These are phyloP conservation scores for Serendipita sp. DNA, from an alignment of 768 basidiomycete species.

Conservation along the genomic window DNA sequence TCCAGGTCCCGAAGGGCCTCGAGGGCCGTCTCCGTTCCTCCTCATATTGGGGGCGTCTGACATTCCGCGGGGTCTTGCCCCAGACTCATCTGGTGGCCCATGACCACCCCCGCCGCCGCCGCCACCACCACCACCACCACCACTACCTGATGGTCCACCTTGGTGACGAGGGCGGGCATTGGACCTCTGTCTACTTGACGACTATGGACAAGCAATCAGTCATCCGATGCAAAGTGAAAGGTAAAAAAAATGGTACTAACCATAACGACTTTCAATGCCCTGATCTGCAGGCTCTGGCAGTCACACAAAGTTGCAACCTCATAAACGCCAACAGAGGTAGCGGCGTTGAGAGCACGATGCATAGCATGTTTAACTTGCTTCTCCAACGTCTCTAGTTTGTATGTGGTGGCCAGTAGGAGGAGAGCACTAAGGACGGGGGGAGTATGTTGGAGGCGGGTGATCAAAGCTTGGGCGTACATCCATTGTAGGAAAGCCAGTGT, in stretches of 20 bases:
- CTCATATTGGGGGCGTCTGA: slow-evolving; percentile 11
- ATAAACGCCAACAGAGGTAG: slow-evolving; percentile 80
- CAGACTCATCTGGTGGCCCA: slow-evolving; percentile 6
- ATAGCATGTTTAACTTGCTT: slow-evolving; percentile 82
- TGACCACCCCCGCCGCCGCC: slow-evolving; percentile 7
- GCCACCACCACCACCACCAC: slow-evolving; percentile 1
- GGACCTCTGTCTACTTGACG: slow-evolving; percentile 60
- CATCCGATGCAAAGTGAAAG: neutral
- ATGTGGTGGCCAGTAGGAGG: slow-evolving; percentile 67
- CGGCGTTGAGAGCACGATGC: slow-evolving; percentile 72
- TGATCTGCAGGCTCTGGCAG: slow-evolving; percentile 75
- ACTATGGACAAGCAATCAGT: slow-evolving; percentile 26
- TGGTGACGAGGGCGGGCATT: slow-evolving; percentile 27
- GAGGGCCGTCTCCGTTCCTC: neutral
- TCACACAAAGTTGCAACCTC: slow-evolving; percentile 88
- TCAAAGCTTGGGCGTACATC: slow-evolving; percentile 71
- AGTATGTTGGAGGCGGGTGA: slow-evolving; percentile 82
- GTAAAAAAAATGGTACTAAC: slow-evolving; percentile 23
- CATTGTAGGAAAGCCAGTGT: slow-evolving; percentile 84
- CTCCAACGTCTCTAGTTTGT: slow-evolving; percentile 59
- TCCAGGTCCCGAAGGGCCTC: neutral
- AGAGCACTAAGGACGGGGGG: slow-evolving; percentile 80
- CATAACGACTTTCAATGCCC: slow-evolving; percentile 75
- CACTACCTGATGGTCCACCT: slow-evolving; percentile 9
- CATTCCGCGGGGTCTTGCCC: slow-evolving; percentile 18